Base-by-base conservation (phyloP, 441 rosid species). In the Heliophila coronopifolia region DNA sequence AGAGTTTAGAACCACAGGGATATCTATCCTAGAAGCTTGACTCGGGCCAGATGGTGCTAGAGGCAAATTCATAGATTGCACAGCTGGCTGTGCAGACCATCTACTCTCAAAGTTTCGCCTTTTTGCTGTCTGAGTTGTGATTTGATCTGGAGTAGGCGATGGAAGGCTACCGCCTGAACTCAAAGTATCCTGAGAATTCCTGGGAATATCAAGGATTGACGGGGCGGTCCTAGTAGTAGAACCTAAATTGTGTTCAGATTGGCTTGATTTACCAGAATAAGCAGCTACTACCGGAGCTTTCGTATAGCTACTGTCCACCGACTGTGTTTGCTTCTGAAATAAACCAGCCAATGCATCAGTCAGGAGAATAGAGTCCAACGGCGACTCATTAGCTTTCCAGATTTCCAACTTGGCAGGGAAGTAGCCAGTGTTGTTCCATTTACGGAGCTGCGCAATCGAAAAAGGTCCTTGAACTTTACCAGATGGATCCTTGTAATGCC, bases 391-490 rank as follows among this genome's bases (percentile, higher is more conserved):
- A 16, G 72, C 61, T 63, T 58, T 83, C 97, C 97, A 92, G 62
- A 92, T 84, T 70, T 67, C 78, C 72, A 92, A 66, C 43, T 84
- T 79, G 38, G 78, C 30, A 36, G 99, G 99, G 53, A 92, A 92
- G 70, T 92, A 88, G 26, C 95, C 94, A 40, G 87, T 83, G 46
- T 67, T 80, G 72, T 55, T 92, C 99, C 99, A 92, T 73, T 88
- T 92, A 43, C 89, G 85, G 50, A 92, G 82, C 72, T 88, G 95
- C 45, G 75, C 83, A 58, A 88, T 75, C 3, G 97, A 88, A 67
- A 92, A 92, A 37, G 97, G 92, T 14, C 99, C 99, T 67, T 92
- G 99, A 23, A 73, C 64, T 70, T 92, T 92, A 50, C 94, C 92
- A 58, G 92, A 69, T 34, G 97, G 97, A 73, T 92, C 99, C 66